Evolutionary conservation across 176 grass and related monocot species (phyloP).

Genomic region (Hordeum marinum): DNA sequence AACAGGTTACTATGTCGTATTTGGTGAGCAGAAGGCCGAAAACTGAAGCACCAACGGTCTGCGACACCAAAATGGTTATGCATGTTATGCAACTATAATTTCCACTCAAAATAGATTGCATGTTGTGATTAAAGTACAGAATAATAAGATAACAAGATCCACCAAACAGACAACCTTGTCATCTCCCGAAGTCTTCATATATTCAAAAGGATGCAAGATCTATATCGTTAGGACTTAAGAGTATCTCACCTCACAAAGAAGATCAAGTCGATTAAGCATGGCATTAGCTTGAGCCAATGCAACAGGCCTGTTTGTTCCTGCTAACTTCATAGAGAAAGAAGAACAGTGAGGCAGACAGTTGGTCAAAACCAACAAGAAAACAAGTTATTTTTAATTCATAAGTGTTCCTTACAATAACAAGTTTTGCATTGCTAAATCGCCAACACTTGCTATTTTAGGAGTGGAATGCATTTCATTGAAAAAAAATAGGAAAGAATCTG

Average conservation of each 20-base stretch:
- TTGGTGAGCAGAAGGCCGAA: constrained; percentile 91
- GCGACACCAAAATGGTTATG: constrained; percentile 19
- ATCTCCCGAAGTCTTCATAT: not conserved
- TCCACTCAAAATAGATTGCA: constrained; percentile 10
- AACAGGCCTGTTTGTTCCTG: constrained; percentile 84
- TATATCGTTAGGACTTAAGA: constrained; percentile 1
- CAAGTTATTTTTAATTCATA: constrained; percentile 9
- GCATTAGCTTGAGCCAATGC: constrained; percentile 96
- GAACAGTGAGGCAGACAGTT: constrained; percentile 14
- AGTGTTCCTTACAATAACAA: not conserved
- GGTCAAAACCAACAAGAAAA: constrained; percentile 5
- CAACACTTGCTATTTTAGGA: not conserved
- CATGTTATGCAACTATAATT: constrained; percentile 21
- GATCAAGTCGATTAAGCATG: constrained; percentile 87
- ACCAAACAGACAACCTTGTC: not conserved
- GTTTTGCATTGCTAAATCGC: not conserved
- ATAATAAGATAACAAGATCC: not conserved
- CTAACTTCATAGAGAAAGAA: constrained; percentile 69
- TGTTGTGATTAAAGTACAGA: not conserved
- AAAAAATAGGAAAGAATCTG: constrained; percentile 8
- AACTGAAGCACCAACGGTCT: constrained; percentile 85
- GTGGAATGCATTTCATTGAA: not conserved
- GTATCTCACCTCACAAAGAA: constrained; percentile 68
- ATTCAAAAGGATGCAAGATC: not conserved
- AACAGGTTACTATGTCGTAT: constrained; percentile 72